Percentiles rank a stretch among this genome's conserved stretches.
Conservation (phyloP, 768 basidiomycete species). For the Phanerochaete sordida region DNA sequence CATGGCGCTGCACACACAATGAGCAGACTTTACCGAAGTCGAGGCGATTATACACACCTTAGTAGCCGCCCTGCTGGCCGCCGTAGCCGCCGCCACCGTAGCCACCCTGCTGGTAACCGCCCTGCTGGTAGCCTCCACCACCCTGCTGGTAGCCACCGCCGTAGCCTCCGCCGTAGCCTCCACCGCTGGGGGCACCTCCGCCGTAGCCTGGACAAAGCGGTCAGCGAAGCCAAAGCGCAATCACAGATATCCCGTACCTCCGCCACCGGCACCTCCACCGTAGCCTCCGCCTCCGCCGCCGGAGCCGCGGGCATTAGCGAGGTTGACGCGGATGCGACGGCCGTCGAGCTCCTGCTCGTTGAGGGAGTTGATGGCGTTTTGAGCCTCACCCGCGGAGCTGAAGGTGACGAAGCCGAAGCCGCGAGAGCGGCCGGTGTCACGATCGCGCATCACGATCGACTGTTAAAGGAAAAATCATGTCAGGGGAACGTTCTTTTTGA, state of each 20-base stretch:
- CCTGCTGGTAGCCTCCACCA: slow-evolving; percentile 12
- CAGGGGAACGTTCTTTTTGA: background rate
- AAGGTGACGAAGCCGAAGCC: slow-evolving; percentile 97
- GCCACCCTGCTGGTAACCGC: slow-evolving; percentile 19
- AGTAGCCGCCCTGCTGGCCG: slow-evolving; percentile 33
- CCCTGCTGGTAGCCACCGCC: slow-evolving; percentile 3
- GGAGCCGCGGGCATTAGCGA: slow-evolving; percentile 66
- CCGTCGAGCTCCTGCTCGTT: slow-evolving; percentile 95
- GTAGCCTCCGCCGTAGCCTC: slow-evolving; percentile 17
- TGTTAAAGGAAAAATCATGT: slow-evolving; percentile 35
- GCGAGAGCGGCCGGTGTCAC: slow-evolving; percentile 94
- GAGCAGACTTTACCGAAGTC: background rate
- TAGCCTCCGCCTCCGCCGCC: slow-evolving; percentile 49
- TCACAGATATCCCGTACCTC: background rate
- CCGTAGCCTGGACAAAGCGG: slow-evolving; percentile 20
- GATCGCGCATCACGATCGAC: slow-evolving; percentile 98
- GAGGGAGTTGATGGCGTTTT: slow-evolving; percentile 68
- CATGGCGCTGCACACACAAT: background rate
- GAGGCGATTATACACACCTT: slow-evolving; percentile 9
- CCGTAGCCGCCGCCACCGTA: slow-evolving; percentile 17
- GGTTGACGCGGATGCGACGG: slow-evolving; percentile 84
- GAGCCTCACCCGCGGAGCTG: slow-evolving; percentile 57
- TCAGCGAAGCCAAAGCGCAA: background rate
- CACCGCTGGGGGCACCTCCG: slow-evolving; percentile 28
- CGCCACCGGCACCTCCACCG: background rate